A percentile compares a stretch with the other conserved stretches of the same genome.
Conservation (phyloP, 1,284 basidiomycete genomes). For the Grifola frondosa region DNA sequence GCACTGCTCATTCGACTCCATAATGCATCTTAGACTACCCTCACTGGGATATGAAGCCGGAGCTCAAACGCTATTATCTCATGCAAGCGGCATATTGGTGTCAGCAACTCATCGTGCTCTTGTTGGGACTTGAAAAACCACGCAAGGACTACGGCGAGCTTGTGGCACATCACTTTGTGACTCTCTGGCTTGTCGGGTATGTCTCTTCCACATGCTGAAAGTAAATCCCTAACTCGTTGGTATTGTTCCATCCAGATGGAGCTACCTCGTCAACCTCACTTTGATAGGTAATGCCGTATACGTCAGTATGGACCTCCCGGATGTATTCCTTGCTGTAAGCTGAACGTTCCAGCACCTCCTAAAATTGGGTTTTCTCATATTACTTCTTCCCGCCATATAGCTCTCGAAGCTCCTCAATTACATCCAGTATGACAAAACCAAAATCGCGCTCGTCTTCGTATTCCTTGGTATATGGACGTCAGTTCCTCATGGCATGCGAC, state of each 20-base stretch:
- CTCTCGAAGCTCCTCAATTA: slow-evolving; percentile 88
- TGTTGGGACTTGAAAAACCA: slow-evolving; percentile 88
- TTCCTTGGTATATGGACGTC: slow-evolving; percentile 85
- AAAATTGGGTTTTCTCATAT: not conserved
- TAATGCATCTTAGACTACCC: slow-evolving; percentile 64
- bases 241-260: slow-evolving; percentile 61
- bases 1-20: not conserved
- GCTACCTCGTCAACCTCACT: slow-evolving; percentile 81
- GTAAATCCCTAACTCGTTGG: not conserved
- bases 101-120: slow-evolving; percentile 88
- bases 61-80: slow-evolving; percentile 91
- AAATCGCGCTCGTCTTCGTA: slow-evolving; percentile 62
- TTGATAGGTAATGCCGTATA: slow-evolving; percentile 92
- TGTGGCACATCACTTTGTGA: slow-evolving; percentile 87
- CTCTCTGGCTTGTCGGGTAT: slow-evolving; percentile 91
- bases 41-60: slow-evolving; percentile 83
- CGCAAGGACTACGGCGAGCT: slow-evolving; percentile 91
- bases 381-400: slow-evolving; percentile 37
- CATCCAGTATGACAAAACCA: slow-evolving; percentile 64
- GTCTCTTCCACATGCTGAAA: slow-evolving; percentile 19
- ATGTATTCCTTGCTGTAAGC: slow-evolving; percentile 83
- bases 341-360: not conserved
- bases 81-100: slow-evolving; percentile 91
- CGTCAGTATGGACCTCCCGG: slow-evolving; percentile 96
- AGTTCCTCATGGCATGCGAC: slow-evolving; percentile 38